Base-by-base conservation (phyloP, 192 early-diverging fungal species). In the Coemansia sp. region DNA sequence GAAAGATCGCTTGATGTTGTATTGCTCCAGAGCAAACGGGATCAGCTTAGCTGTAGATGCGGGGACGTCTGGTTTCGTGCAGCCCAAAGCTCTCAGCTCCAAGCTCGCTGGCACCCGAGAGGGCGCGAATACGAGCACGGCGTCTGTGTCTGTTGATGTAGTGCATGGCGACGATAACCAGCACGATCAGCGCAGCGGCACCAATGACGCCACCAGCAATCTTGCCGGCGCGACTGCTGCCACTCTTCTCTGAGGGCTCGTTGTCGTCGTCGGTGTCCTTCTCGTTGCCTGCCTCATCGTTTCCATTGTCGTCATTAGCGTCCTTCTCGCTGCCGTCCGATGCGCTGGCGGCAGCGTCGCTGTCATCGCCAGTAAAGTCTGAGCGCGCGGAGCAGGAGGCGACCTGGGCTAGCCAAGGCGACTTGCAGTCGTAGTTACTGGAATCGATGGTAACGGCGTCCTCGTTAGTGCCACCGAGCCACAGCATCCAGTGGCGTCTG, bases 131-230 rank as follows among this genome's bases (percentile, higher is more conserved):
- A 42, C 79, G 79, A 26, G 56, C 65, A 2, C 56, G 59, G 12
- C 68, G 79, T 18, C 70, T 67, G 64, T 70, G 73, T 18, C 66
- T 63, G 74, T 81, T 81, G 60, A 67, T 70, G 38, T 76, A 81
- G 61, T 81, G 79, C 57, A 72, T n/a, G 1, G 57, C 79, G 3
- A 81, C 73, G n/a, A 81, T 39, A 5, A 41, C 69, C 67, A 81
- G 64, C 0, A 4, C 74, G 15, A 76, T 64, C 15, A 69, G 15
- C 1, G 54, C 79, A 11, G 61, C 21, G 9, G 60, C 79, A 48
- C 64, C 79, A 45, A 81, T 26, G 12, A 81, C 63, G n/a, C 79
- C 79, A 37, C 74, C 79, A 11, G 64, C 79, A 19, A 81, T 81
- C 70, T 73, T 76, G 38, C 74, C 79, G 0, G 67, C 68, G 7